These are phyloP conservation scores for Plantago elongata DNA, from an alignment of 257 asterid genomes.

Conservation along the genomic window DNA sequence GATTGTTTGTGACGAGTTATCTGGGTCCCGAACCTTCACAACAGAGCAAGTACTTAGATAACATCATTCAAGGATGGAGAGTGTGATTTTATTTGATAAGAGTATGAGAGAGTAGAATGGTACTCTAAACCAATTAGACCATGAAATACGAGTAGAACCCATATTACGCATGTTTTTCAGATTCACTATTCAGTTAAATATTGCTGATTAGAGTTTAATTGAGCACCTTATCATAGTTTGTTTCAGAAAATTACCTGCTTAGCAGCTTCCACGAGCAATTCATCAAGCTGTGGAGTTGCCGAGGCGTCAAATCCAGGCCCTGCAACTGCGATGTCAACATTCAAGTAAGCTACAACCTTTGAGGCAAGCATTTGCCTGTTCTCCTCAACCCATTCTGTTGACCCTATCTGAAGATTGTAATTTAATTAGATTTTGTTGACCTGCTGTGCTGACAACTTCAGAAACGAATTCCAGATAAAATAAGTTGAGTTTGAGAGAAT, in stretches of 20 bases:
- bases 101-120: conserved; percentile 16
- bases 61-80: no score
- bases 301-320: conserved; percentile 60
- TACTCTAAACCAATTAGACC: conserved; percentile 8
- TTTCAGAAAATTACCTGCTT: conserved; percentile 47
- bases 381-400: conserved; percentile 94
- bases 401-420: conserved; percentile 54
- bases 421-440: not conserved
- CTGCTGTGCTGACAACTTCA: no score
- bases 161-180: no score
- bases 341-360: conserved; percentile 70
- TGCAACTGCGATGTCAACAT: conserved; percentile 67
- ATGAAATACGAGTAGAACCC: no score
- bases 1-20: conserved; percentile 74
- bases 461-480: not conserved
- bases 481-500: conserved; percentile 22
- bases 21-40: conserved; percentile 65
- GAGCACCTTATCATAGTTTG: not conserved
- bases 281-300: conserved; percentile 89
- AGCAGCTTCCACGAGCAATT: conserved; percentile 49
- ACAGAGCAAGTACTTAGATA: conserved; percentile 1
- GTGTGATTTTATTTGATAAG: no score
- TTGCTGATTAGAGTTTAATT: no score
- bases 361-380: conserved; percentile 69
- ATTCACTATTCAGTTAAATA: no score